Conservation (phyloP, 2,329 filamentous ascomycete species). For the Alternaria alternata region DNA sequence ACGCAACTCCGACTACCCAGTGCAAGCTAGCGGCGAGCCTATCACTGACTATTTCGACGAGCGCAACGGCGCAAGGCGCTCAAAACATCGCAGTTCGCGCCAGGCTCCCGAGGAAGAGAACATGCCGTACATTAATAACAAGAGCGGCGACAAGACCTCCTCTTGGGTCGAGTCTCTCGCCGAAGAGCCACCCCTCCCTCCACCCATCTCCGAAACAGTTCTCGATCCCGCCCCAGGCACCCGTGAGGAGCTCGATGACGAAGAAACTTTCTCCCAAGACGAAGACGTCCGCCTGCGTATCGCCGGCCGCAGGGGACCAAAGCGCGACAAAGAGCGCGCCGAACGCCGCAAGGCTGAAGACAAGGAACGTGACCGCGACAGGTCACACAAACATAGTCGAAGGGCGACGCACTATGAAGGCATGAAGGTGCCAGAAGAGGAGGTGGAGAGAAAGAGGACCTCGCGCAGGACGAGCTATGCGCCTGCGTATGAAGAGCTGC, state of each 20-base stretch:
- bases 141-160: constrained; percentile 58
- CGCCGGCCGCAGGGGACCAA: constrained; percentile 38
- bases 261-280: constrained; percentile 49
- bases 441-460: constrained; percentile 33
- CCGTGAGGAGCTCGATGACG: constrained; percentile 38
- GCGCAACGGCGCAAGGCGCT: constrained; percentile 47
- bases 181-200: constrained; percentile 56
- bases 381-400: constrained; percentile 40
- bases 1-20: constrained; percentile 48
- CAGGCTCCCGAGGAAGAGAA: constrained; percentile 42
- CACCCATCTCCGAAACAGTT: constrained; percentile 57
- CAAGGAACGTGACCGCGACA: constrained; percentile 37
- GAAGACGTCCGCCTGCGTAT: constrained; percentile 51
- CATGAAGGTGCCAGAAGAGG: constrained; percentile 29
- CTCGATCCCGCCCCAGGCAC: constrained; percentile 50
- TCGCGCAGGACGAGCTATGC: constrained; percentile 45
- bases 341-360: constrained; percentile 40
- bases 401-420: constrained; percentile 38
- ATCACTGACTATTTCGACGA: constrained; percentile 56
- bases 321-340: constrained; percentile 41
- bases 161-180: constrained; percentile 59
- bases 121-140: constrained; percentile 46
- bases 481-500: constrained; percentile 41
- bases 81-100: constrained; percentile 41
- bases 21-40: constrained; percentile 43